Evolutionary conservation across 352 stramenopile genomes (phyloP).

Genomic region (Discostella stelligera): DNA sequence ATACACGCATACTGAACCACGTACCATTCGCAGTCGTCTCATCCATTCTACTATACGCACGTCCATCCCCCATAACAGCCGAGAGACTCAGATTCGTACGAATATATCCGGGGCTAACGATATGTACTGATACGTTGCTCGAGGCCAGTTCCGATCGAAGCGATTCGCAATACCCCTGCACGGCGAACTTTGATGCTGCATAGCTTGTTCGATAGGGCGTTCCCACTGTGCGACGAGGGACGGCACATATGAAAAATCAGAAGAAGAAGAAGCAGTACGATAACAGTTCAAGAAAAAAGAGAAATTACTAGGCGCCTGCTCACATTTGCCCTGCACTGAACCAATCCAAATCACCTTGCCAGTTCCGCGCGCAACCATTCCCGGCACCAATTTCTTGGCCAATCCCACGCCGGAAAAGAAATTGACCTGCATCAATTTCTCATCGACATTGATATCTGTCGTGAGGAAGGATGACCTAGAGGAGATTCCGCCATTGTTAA

Average conservation of each 20-base stretch:
- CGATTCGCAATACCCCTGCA: constrained; percentile 83
- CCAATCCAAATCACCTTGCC: constrained; percentile 74
- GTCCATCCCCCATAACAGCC: constrained; percentile 76
- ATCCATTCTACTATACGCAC: constrained; percentile 74
- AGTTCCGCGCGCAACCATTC: constrained; percentile 48
- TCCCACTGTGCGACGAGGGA: constrained; percentile 49
- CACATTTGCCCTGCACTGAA: constrained; percentile 66
- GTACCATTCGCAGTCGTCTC: constrained; percentile 68
- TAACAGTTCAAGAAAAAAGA: not conserved
- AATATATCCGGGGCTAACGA: constrained; percentile 81
- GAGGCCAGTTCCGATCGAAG: constrained; percentile 75
- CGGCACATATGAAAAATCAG: not conserved
- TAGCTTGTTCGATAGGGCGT: constrained; percentile 80
- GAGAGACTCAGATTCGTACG: constrained; percentile 70
- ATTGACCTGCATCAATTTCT: constrained; percentile 77
- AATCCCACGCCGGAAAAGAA: constrained; percentile 70
- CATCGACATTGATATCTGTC: constrained; percentile 68
- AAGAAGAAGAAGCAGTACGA: not conserved
- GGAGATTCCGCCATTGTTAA: constrained; percentile 78
- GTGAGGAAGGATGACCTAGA: constrained; percentile 70
- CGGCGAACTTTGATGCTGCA: constrained; percentile 82
- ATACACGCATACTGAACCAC: constrained; percentile 7
- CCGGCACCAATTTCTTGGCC: constrained; percentile 65
- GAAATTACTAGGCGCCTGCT: constrained; percentile 4
- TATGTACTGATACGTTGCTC: constrained; percentile 66